Evolutionary conservation across 192 early-diverging fungal species (phyloP).

Genomic region (Entomortierella chlamydospora): DNA sequence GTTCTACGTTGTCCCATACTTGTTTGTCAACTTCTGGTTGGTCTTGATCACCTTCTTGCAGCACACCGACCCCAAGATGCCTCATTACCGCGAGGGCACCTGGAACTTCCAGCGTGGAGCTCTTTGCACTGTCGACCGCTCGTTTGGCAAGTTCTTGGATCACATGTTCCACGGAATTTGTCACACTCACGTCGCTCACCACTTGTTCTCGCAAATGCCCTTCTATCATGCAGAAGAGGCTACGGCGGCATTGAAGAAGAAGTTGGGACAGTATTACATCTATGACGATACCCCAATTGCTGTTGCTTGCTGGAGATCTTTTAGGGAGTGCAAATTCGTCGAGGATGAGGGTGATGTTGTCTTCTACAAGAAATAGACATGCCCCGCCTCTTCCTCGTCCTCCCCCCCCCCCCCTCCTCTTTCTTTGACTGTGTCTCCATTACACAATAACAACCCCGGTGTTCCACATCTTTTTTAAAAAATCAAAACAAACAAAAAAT

Average conservation of each 20-base stretch:
- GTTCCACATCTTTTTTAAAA: too few relatives aligned
- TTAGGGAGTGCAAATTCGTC: constrained; percentile 84
- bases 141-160: constrained; percentile 88
- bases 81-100: constrained; percentile 86
- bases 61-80: constrained; percentile 89
- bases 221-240: constrained; percentile 95
- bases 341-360: constrained; percentile 76
- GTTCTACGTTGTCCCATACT: constrained; percentile 93
- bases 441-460: too few relatives aligned
- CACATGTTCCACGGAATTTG: constrained; percentile 83
- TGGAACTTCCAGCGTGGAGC: constrained; percentile 97
- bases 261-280: constrained; percentile 85
- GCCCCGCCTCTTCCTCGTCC: too few relatives aligned
- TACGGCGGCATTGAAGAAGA: constrained; percentile 82
- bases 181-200: constrained; percentile 96
- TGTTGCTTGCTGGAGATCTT: constrained; percentile 75
- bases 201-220: constrained; percentile 97
- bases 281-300: constrained; percentile 79
- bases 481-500: too few relatives aligned
- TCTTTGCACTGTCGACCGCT: constrained; percentile 88
- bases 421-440: too few relatives aligned
- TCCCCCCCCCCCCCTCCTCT: too few relatives aligned
- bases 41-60: constrained; percentile 96
- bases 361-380: constrained; percentile 16
- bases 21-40: constrained; percentile 95